These are phyloP conservation scores for Solanum peruvianum DNA, from an alignment of 257 asterid genomes.

Conservation along the genomic window DNA sequence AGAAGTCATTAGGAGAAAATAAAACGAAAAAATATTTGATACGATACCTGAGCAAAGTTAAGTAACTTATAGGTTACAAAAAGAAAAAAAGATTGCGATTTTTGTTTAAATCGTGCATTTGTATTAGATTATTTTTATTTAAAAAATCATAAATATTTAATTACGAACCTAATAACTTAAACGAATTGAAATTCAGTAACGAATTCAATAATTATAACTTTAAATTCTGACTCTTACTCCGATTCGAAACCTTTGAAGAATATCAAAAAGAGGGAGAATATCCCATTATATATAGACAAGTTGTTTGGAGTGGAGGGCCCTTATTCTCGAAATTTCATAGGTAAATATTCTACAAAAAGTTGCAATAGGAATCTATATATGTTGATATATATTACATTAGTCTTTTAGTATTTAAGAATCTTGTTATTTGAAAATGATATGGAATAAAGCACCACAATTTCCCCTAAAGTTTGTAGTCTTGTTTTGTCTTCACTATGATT, in stretches of 20 bases:
- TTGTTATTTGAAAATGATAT: conserved; percentile 13
- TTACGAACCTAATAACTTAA: not conserved
- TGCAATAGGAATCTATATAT: conserved; percentile 19
- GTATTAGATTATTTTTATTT: too few species aligned
- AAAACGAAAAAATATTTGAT: not conserved
- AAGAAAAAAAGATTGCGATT: not conserved
- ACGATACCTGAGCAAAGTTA: not conserved
- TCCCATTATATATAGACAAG: not conserved
- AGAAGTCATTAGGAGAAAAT: not conserved
- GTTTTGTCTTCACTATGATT: conserved; percentile 4
- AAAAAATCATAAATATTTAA: not conserved
- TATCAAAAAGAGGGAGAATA: not conserved
- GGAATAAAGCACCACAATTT: not conserved
- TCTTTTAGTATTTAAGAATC: conserved; percentile 16
- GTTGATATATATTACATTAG: not conserved
- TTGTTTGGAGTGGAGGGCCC: conserved; percentile 20
- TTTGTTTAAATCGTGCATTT: not conserved
- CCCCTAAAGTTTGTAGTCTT: not conserved
- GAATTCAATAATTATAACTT: not conserved
- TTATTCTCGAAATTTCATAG: not conserved
- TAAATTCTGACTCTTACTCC: not conserved
- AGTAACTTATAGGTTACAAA: not conserved
- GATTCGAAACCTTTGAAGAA: not conserved
- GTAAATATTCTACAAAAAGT: conserved; percentile 12
- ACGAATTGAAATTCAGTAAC: not conserved